Base-by-base conservation (phyloP, 164 flowering plant genomes). In the Stephania yunnanensis region DNA sequence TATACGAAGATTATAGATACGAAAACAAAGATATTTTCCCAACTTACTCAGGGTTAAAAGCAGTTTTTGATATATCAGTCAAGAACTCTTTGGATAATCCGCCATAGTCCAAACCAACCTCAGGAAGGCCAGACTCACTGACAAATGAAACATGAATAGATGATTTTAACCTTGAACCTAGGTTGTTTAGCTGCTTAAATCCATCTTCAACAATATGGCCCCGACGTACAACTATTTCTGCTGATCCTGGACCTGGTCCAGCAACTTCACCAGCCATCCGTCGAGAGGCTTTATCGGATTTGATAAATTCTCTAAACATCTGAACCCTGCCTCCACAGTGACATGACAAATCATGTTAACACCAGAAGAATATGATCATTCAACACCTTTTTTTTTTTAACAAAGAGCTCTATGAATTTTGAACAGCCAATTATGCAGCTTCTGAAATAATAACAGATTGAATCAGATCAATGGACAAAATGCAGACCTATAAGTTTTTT, bases 61-160 rank as follows among this genome's bases (percentile, higher is more conserved):
- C 97, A 73, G 89, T 82, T 86, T 86, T 94, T 70, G 99, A 83
- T 78, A 96, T 84, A 80, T 94, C 99, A 76, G 98, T 96, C 75
- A 96, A 82, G 79, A 96, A 94, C 85, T 96, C 99, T 75, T 96
- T 96, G 67, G 94, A 92, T 73, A 96, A 79, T 22, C 99, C 98
- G 82, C 99, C 99, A 88, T 92, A 94, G 84, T 96, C 99, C 65
- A 94, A 88, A 52, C 99, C 99, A 84, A 97, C 99, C 86, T 96
- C 99, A 17, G 94, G 97, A 79, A 96, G 93, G 78, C 99, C 99
- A 86, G 85, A 87, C 82, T 92, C 99, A 86, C 92, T 92, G 53
- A 96, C 94, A 91, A 93, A 96, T 70, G 99, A 94, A 71, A 96
- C 97, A 79, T 94, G 94, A 73, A 96, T 90, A 25, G 84, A 80